Conservation (phyloP, 805 yeast species). For the Ogataea nakhonphanomensis region DNA sequence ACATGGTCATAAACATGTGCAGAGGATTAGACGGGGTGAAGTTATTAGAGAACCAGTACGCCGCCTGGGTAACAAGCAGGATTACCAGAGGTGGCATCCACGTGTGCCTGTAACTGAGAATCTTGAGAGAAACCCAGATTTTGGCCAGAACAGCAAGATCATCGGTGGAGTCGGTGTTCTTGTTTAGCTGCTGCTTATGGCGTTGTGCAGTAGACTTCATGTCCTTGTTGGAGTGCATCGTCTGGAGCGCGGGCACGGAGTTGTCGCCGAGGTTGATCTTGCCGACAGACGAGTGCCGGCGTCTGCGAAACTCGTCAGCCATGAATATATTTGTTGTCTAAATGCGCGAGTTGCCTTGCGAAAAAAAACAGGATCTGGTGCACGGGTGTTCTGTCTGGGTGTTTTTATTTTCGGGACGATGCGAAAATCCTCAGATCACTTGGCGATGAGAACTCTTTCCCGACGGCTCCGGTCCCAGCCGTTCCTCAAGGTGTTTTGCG, state of each 20-base stretch:
- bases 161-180: conserved; percentile 25
- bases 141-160: conserved; percentile 57
- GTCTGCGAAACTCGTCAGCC: conserved; percentile 13
- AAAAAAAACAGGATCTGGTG: not conserved
- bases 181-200: conserved; percentile 31
- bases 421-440: not conserved
- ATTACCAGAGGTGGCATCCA: conserved; percentile 70
- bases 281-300: conserved; percentile 62
- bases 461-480: conserved; percentile 4
- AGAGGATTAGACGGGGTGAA: conserved; percentile 57
- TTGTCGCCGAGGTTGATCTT: conserved; percentile 72
- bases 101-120: conserved; percentile 55
- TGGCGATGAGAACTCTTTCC: not conserved
- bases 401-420: too few relatives aligned
- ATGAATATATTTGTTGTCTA: not conserved
- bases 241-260: conserved; percentile 60
- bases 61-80: conserved; percentile 37
- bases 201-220: conserved; percentile 37
- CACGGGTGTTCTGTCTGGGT: not conserved
- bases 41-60: conserved; percentile 56
- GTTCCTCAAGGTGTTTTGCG: not conserved
- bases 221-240: conserved; percentile 52
- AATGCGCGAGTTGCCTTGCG: not conserved
- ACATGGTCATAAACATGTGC: conserved; percentile 58
- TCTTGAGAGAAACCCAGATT: conserved; percentile 54